Percentiles rank a stretch among this genome's conserved stretches.
These are phyloP conservation scores for Hippophae gyantsensis DNA, from an alignment of 306 rosid species.

Conservation along the genomic window DNA sequence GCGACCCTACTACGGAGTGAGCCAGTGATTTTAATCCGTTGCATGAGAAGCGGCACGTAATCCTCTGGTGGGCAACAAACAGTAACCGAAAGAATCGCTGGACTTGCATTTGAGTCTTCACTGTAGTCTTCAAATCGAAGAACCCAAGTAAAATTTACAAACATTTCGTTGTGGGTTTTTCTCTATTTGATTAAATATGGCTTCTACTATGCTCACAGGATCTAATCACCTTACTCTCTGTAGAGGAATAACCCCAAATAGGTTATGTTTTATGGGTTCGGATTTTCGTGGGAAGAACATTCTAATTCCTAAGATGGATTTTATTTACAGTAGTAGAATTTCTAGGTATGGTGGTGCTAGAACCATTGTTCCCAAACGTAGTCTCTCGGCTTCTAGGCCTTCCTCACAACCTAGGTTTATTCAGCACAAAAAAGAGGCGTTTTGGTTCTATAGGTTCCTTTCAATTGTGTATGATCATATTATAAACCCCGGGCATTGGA, in stretches of 20 bases:
- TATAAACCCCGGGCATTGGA: slow-evolving; percentile 92
- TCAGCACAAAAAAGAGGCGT: slow-evolving; percentile 88
- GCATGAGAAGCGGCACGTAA: not conserved
- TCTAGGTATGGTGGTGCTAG: slow-evolving; percentile 18
- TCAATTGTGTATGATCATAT: slow-evolving; percentile 84
- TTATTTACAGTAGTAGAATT: slow-evolving; percentile 26
- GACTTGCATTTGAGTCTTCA: slow-evolving; percentile 9
- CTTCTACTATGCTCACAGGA: slow-evolving; percentile 60
- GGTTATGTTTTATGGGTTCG: slow-evolving; percentile 37
- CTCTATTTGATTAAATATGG: slow-evolving; percentile 33
- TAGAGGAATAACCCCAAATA: slow-evolving; percentile 34
- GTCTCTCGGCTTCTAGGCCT: slow-evolving; percentile 67
- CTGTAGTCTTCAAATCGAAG: slow-evolving; percentile 5
- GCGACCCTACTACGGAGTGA: not conserved
- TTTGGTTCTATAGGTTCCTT: slow-evolving; percentile 88
- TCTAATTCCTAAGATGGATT: slow-evolving; percentile 34
- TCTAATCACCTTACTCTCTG: slow-evolving; percentile 47
- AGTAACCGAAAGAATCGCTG: not conserved
- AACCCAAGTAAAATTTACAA: slow-evolving; percentile 4
- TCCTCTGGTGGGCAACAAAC: not conserved
- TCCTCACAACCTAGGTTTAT: slow-evolving; percentile 85
- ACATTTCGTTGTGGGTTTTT: slow-evolving; percentile 13
- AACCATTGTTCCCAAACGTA: slow-evolving; percentile 38
- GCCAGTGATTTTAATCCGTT: not conserved
- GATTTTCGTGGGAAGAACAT: slow-evolving; percentile 33